Evolutionary conservation across 2,329 filamentous ascomycete species (phyloP).

Genomic region (Alternaria viburni): DNA sequence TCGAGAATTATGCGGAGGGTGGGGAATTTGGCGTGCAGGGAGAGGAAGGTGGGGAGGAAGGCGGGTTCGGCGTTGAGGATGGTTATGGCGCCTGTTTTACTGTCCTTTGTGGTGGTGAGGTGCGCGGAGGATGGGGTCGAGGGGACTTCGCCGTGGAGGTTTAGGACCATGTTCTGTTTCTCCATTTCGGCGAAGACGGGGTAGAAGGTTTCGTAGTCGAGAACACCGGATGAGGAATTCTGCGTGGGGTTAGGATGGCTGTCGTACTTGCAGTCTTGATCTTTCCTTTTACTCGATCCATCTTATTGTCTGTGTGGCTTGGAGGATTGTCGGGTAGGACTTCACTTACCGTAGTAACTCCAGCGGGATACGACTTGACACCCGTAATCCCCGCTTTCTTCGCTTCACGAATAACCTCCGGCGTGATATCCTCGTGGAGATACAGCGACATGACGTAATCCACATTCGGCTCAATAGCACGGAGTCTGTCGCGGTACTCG

Average conservation of each 20-base stretch:
- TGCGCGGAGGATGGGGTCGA: too few species aligned
- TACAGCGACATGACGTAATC: conserved; percentile 60
- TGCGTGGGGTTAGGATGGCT: neutral
- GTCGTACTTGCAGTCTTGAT: too few species aligned
- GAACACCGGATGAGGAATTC: conserved; percentile 70
- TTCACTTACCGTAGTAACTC: conserved; percentile 44
- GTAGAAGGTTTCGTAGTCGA: conserved; percentile 73
- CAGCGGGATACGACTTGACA: conserved; percentile 71
- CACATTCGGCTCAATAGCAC: conserved; percentile 56
- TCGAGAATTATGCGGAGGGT: conserved; percentile 71
- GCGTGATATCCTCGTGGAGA: conserved; percentile 56
- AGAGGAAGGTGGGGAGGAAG: conserved; percentile 81
- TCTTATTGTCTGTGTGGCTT: neutral
- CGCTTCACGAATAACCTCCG: conserved; percentile 70
- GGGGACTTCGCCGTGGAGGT: conserved; percentile 94
- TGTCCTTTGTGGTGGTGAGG: too few species aligned
- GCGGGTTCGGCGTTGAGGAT: conserved; percentile 71
- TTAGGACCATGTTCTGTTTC: conserved; percentile 78
- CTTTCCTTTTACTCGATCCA: too few species aligned
- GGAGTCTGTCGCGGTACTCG: conserved; percentile 53
- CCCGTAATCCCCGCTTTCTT: conserved; percentile 73
- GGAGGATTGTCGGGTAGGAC: conserved; percentile 23
- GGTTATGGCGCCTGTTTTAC: conserved; percentile 37
- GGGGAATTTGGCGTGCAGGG: conserved; percentile 78
- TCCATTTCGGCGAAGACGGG: conserved; percentile 91